Base-by-base conservation (phyloP, 2,329 filamentous ascomycete genomes). In the Botrytis hyacinthi region DNA sequence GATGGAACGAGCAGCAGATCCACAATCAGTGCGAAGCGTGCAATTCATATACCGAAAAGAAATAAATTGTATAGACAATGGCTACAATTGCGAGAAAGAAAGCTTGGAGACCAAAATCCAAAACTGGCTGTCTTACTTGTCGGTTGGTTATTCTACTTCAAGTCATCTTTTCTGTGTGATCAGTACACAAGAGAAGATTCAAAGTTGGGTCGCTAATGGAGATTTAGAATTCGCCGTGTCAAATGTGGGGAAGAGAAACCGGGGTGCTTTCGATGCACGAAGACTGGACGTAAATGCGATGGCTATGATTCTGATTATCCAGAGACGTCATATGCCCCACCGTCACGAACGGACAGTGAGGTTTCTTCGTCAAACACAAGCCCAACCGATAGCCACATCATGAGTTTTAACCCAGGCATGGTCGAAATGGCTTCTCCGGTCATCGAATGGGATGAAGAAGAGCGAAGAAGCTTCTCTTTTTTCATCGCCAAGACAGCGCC, bases 191-290 rank as follows among this genome's bases (percentile, higher is more conserved):
- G n/a, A 26, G n/a, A 42, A 62, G 29, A 26, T 22, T 18, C 20
- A 29, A 60, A 22, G 20, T 32, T 26, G 46, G 51, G 66, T 73
- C n/a, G 73, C 59, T 73, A 40, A 42, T 59, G 40, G 5, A 16
- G 60, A 48, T 9, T 18, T 72, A 80, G 79, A 68, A 77, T 78
- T 26, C 74, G 79, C n/a, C 74, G 79, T 73, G 77, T 80, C 5
- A 80, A 80, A 62, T 80, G 79, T 54, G 79, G 78, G 35, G 79
- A 80, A 73, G 76, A 78, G 42, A 78, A 76, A 66, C 79, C 79
- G 4, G 75, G 76, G 37, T 80, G 79, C 59, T 76, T 76, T 66
- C 75, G 76, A 72, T 80, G 78, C 73, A 78, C 75, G 9, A 77
- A 75, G 4, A 80, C 78, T 22, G 77, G 78, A 26, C 74, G 79